Percentiles rank a stretch among this genome's conserved stretches.
These are phyloP conservation scores for Lipomyces anomalus DNA, from an alignment of 805 yeast genomes.

Conservation along the genomic window DNA sequence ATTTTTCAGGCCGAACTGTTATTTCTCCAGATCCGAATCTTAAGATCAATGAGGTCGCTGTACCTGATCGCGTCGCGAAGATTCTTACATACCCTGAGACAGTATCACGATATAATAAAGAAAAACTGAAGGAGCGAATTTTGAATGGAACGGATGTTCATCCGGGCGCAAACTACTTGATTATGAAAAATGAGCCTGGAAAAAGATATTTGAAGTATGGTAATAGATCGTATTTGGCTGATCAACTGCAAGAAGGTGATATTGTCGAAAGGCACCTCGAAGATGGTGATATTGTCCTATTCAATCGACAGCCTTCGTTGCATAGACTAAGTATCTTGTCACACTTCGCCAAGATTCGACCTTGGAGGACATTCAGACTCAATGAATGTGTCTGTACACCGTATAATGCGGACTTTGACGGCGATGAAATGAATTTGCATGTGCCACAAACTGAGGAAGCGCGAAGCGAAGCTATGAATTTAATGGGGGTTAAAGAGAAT, in stretches of 20 bases:
- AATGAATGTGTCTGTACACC: conserved; percentile 99
- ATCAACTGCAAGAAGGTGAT: conserved; percentile 76
- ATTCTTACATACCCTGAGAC: conserved; percentile 93
- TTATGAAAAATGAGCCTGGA: conserved; percentile 77
- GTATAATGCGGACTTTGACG: conserved; percentile 98
- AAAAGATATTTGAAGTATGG: conserved; percentile 88
- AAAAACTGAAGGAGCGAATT: conserved; percentile 67
- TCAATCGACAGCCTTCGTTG: conserved; percentile 96
- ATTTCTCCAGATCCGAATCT: conserved; percentile 98
- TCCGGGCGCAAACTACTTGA: conserved; percentile 90
- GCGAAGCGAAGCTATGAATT: conserved; percentile 93
- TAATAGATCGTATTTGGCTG: conserved; percentile 72
- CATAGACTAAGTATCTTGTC: conserved; percentile 91
- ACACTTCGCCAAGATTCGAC: conserved; percentile 92
- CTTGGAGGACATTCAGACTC: conserved; percentile 95
- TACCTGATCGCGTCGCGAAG: conserved; percentile 94
- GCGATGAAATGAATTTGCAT: conserved; percentile 98
- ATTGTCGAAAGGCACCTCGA: conserved; percentile 93
- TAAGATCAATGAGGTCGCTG: conserved; percentile 94
- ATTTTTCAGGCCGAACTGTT: conserved; percentile 96
- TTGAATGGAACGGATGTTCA: conserved; percentile 80
- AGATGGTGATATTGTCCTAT: conserved; percentile 93
- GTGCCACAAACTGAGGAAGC: conserved; percentile 99
- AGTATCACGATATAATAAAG: conserved; percentile 80
- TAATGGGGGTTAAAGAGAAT: conserved; percentile 97